Evolutionary conservation across 805 yeast species (phyloP).

Genomic region (Metschnikowia hibisci): DNA sequence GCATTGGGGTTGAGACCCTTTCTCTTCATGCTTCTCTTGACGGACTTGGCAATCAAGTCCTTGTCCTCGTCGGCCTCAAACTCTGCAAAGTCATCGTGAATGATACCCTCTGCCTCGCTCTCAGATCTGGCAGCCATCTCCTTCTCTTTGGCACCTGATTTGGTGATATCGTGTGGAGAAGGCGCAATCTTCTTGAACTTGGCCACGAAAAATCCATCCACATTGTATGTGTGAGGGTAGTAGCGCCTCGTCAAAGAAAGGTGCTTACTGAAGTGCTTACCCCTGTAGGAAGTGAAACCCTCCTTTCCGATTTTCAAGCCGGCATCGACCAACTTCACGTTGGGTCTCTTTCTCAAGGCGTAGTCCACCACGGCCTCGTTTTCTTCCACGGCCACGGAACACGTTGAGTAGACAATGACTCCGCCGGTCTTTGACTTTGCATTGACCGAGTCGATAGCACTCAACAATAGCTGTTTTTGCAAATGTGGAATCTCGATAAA

Average conservation of each 20-base stretch:
- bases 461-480: constrained; percentile 86
- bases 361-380: constrained; percentile 98
- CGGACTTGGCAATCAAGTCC: constrained; percentile 63
- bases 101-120: constrained; percentile 75
- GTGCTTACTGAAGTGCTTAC: constrained; percentile 80
- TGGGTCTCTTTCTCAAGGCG: constrained; percentile 93
- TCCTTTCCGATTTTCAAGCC: constrained; percentile 92
- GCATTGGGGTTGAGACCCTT: constrained; percentile 69
- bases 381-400: constrained; percentile 98
- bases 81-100: constrained; percentile 79
- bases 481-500: constrained; percentile 94
- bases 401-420: constrained; percentile 91
- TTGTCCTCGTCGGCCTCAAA: constrained; percentile 77
- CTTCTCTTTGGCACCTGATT: constrained; percentile 86
- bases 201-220: constrained; percentile 97
- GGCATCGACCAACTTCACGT: constrained; percentile 89
- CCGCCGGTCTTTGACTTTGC: constrained; percentile 92
- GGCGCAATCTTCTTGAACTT: constrained; percentile 89
- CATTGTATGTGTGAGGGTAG: constrained; percentile 97
- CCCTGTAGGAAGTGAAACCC: constrained; percentile 91
- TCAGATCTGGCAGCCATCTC: constrained; percentile 79
- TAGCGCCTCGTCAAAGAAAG: constrained; percentile 85
- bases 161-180: constrained; percentile 77
- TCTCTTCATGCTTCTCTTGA: constrained; percentile 59
- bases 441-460: constrained; percentile 97